Percentiles rank a stretch among this genome's conserved stretches.
These are phyloP conservation scores for Oropetium thomaeum DNA, from an alignment of 176 grass and related monocot species.

Conservation along the genomic window DNA sequence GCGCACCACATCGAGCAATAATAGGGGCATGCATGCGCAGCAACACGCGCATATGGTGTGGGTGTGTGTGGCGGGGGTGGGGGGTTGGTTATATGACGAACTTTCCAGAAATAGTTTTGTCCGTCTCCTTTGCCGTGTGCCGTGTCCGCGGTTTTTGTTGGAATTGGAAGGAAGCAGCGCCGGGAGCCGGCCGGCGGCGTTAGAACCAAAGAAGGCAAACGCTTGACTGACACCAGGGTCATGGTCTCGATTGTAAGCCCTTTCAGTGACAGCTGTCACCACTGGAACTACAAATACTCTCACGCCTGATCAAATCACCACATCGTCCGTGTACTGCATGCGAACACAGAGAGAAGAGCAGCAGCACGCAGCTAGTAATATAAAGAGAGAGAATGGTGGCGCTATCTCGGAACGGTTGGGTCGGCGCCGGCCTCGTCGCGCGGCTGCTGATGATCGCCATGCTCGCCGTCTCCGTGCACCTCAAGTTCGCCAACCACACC, in stretches of 20 bases:
- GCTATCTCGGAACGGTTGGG: background rate
- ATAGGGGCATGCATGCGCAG: no score
- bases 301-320: no score
- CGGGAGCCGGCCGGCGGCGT: background rate
- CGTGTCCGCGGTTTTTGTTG: background rate
- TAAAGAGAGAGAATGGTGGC: background rate
- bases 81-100: no score
- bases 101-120: background rate
- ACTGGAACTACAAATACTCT: no score
- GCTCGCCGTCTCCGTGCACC: background rate
- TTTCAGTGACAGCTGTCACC: slow-evolving; percentile 18
- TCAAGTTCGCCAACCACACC: background rate
- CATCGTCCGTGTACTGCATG: background rate
- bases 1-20: no score
- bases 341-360: background rate
- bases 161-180: no score
- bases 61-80: no score
- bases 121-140: background rate
- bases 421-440: background rate
- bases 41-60: no score
- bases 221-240: background rate
- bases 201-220: background rate
- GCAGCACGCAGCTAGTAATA: background rate
- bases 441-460: slow-evolving; percentile 19
- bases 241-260: no score